Percentiles rank a stretch among this genome's conserved stretches.
These are phyloP conservation scores for Biscogniauxia mediterranea DNA, from an alignment of 2,329 filamentous ascomycete genomes.

Conservation along the genomic window DNA sequence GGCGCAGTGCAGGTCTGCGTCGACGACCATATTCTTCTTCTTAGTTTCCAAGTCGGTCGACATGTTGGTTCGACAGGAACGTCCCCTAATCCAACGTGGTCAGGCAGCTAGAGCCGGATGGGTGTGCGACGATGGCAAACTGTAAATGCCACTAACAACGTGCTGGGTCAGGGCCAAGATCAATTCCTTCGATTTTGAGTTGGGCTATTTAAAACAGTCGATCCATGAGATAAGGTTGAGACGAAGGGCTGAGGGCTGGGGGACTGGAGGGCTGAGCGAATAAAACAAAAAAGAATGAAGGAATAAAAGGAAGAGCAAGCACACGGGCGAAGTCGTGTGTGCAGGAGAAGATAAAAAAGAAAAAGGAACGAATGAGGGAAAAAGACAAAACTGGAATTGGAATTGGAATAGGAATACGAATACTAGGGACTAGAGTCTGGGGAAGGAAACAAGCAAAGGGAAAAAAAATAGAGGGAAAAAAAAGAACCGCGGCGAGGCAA, in stretches of 20 bases:
- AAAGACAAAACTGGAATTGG: background rate
- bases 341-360: background rate
- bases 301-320: background rate
- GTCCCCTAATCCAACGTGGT: background rate
- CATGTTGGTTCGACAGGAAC: background rate
- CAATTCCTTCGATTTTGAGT: background rate
- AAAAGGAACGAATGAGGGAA: background rate
- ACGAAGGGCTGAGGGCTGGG: background rate
- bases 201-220: background rate
- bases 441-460: background rate
- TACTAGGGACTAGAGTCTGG: no score
- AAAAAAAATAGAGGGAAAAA: background rate
- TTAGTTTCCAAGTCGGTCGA: constrained; percentile 13
- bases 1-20: constrained; percentile 9
- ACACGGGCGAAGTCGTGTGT: background rate
- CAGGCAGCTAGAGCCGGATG: background rate
- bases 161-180: background rate
- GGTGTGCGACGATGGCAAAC: background rate
- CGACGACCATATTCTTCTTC: constrained; percentile 15
- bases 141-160: background rate
- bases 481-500: background rate
- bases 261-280: no score
- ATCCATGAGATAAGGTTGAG: background rate
- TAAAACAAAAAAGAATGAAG: background rate
- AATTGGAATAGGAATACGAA: background rate